Base-by-base conservation (phyloP, 495 filamentous ascomycete genomes). In the Penicillium pulvis region DNA sequence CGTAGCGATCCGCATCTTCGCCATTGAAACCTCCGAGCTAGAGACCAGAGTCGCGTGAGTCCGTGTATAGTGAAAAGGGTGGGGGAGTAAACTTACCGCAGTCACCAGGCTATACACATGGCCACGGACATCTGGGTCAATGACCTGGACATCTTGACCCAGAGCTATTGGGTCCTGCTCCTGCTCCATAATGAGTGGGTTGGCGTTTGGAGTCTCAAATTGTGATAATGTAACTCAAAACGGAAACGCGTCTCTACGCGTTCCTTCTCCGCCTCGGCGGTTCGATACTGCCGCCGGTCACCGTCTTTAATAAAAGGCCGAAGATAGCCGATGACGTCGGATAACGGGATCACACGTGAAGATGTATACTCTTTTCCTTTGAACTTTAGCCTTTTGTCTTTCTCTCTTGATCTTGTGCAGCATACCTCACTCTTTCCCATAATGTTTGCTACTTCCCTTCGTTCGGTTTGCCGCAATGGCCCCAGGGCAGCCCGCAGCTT, bases 71-170 rank as follows among this genome's bases (percentile, higher is more conserved):
- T 24, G 33, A 0, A 42, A 42, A 28, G 28, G 24, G 33, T 49
- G 9, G 11, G 49, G 33, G 45, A 19, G 14, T 12, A 43, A 39
- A 87, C 90, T 69, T 83, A 96, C 92, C 56, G 93, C 93, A 58
- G 90, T 90, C 56, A 96, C 90, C 53, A 98, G 84, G 75, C 89
- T 93, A 75, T 89, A 92, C 64, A 98, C 86, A 77, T 96, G 87
- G 28, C 90, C 90, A 62, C 91, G 87, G 63, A 96, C 91, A 71
- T 96, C 89, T 57, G 91, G 90, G 69, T 96, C 92, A 33, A 94
- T 83, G 46, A 85, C 76, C 58, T 79, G 71, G 58, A 77, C 74
- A 50, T 71, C 70, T 47, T 74, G 72, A 44, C 71, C 73, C 55
- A 73, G 53, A 51, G 71, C 56, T 47, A 67, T 70, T 41, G 58